Conservation (phyloP, 371 early-diverging fungal species). For the Rhizomucor miehei region DNA sequence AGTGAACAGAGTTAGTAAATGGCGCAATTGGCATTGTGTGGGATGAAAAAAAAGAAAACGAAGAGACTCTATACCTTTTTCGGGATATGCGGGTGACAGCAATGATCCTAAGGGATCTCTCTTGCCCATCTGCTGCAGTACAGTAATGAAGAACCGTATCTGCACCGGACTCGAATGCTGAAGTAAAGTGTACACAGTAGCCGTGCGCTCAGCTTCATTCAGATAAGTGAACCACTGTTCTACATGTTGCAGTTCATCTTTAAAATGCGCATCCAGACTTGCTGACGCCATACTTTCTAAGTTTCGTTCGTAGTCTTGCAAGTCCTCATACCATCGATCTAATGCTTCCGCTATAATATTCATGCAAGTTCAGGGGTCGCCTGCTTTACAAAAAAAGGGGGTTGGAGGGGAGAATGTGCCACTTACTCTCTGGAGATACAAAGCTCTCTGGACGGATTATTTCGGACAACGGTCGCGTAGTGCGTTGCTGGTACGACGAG, state of each 20-base stretch:
- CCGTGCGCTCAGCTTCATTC: constrained; percentile 88
- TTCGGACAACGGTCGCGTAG: constrained; percentile 35
- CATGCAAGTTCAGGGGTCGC: background rate
- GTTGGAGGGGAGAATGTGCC: background rate
- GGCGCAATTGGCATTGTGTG: background rate
- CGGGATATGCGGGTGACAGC: constrained; percentile 49
- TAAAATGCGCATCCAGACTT: constrained; percentile 65
- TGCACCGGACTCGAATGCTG: constrained; percentile 90
- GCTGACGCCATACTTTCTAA: constrained; percentile 93
- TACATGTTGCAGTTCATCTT: constrained; percentile 81
- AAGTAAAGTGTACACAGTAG: constrained; percentile 85
- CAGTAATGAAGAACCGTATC: constrained; percentile 87
- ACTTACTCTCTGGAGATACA: constrained; percentile 39
- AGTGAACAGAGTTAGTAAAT: background rate
- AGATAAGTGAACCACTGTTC: constrained; percentile 94
- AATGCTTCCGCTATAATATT: constrained; percentile 64
- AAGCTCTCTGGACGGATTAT: constrained; percentile 33
- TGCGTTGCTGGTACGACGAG: constrained; percentile 6
- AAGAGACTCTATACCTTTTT: constrained; percentile 34
- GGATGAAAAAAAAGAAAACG: constrained; percentile 10
- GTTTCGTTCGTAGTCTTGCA: constrained; percentile 86
- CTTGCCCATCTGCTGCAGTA: constrained; percentile 86
- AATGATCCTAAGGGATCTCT: constrained; percentile 60
- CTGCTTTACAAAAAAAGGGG: background rate
- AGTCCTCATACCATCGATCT: constrained; percentile 89